Conservation (phyloP, 768 basidiomycete species). For the Xerocomellus intermedius region DNA sequence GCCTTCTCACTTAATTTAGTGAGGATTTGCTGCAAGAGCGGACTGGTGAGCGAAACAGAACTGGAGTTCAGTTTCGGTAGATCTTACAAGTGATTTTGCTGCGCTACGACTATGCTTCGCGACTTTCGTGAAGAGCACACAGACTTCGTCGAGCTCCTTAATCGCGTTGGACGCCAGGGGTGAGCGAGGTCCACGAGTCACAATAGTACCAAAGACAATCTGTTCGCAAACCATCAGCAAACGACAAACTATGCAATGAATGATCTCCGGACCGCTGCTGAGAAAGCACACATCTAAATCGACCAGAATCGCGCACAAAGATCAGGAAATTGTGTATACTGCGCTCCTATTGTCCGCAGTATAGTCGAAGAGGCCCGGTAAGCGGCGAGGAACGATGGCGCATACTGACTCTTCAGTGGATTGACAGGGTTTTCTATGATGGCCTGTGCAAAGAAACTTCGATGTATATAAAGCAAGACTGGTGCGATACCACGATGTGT, state of each 20-base stretch:
- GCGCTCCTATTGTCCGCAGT: conserved; percentile 48
- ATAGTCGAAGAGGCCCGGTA: conserved; percentile 59
- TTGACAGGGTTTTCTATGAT: conserved; percentile 66
- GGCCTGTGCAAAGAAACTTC: conserved; percentile 70
- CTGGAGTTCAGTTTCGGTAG: background rate
- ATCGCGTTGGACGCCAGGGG: conserved; percentile 67
- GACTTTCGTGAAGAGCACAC: conserved; percentile 62
- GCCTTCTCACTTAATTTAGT: conserved; percentile 65
- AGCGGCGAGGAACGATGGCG: conserved; percentile 62
- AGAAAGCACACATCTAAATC: conserved; percentile 61
- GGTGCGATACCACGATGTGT: conserved; percentile 1
- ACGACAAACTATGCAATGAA: background rate
- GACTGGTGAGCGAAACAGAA: conserved; percentile 3
- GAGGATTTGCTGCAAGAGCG: conserved; percentile 47
- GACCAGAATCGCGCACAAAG: conserved; percentile 57
- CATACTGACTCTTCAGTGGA: conserved; percentile 63
- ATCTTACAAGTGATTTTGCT: conserved; percentile 59
- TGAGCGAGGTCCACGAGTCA: conserved; percentile 68
- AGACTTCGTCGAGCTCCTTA: conserved; percentile 66
- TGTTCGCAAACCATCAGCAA: conserved; percentile 25
- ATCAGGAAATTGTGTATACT: conserved; percentile 46
- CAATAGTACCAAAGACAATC: conserved; percentile 80
- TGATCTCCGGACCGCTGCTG: conserved; percentile 43
- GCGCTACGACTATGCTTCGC: conserved; percentile 61
- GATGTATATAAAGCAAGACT: conserved; percentile 65